Percentiles rank a stretch among this genome's conserved stretches.
phyloP scores from a whole-genome alignment of 306 rosid species.

The Astragalus glycyphyllos region DNA sequence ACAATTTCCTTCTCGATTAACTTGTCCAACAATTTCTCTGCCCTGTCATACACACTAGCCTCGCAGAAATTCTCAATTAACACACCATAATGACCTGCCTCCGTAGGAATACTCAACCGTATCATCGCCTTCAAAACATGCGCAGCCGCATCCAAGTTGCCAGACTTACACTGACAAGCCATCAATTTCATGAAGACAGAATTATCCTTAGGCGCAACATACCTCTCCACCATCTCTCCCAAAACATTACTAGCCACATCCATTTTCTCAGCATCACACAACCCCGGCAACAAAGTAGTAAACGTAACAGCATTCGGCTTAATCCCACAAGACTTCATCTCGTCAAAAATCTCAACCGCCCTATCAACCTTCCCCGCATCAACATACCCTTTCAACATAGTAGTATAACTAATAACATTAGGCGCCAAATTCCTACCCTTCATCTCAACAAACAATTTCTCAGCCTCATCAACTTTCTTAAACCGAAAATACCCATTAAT shows the following conservation, averaged over 20 bases:
- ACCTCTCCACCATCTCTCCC: conserved; percentile 75
- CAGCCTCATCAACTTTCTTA: conserved; percentile 77
- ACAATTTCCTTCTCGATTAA: conserved; percentile 80
- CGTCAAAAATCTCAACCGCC: conserved; percentile 59
- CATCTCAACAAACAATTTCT: conserved; percentile 76
- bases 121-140: conserved; percentile 76
- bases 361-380: conserved; percentile 60
- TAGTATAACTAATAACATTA: conserved; percentile 81
- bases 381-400: conserved; percentile 79
- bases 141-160: conserved; percentile 80
- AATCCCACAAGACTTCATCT: conserved; percentile 72
- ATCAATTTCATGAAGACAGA: conserved; percentile 62
- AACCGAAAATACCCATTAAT: conserved; percentile 79
- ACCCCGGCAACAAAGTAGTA: conserved; percentile 72
- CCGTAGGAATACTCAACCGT: conserved; percentile 78
- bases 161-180: conserved; percentile 64
- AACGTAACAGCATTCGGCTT: conserved; percentile 81
- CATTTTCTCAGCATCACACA: conserved; percentile 71
- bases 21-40: conserved; percentile 71
- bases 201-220: conserved; percentile 77
- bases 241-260: conserved; percentile 56
- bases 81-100: conserved; percentile 84
- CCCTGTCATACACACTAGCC: conserved; percentile 66
- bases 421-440: conserved; percentile 69
- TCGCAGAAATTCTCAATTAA: conserved; percentile 81